These are phyloP conservation scores for Rhizopus delemar DNA, from an alignment of 371 early-diverging fungal genomes.

Conservation along the genomic window DNA sequence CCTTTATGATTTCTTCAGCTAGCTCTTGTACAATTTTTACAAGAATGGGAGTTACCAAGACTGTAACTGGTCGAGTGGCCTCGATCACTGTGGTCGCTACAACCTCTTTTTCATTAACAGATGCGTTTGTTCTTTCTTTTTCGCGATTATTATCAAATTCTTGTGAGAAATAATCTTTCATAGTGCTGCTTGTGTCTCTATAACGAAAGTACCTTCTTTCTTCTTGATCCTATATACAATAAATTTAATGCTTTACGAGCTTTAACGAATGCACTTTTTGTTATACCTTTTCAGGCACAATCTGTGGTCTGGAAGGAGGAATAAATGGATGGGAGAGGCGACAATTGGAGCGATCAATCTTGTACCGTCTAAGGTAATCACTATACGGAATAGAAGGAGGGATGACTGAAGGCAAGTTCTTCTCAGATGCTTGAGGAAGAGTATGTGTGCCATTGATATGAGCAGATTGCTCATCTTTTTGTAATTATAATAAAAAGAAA, in stretches of 20 bases:
- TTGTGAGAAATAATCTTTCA: conserved; percentile 9
- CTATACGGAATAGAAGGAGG: conserved; percentile 74
- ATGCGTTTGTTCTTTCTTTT: conserved; percentile 8
- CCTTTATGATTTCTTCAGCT: conserved; percentile 64
- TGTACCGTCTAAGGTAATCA: conserved; percentile 62
- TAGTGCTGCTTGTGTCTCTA: not conserved
- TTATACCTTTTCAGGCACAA: conserved; percentile 40
- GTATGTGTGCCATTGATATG: not conserved
- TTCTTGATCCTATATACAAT: not conserved
- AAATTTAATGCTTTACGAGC: no score
- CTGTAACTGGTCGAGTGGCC: conserved; percentile 57
- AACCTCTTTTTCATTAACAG: conserved; percentile 35
- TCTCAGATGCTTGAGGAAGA: not conserved
- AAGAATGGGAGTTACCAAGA: conserved; percentile 73
- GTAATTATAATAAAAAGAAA: not conserved
- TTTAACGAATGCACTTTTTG: not conserved
- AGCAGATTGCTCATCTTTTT: not conserved
- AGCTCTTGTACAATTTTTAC: conserved; percentile 74
- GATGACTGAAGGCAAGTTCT: conserved; percentile 24
- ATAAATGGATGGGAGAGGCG: conserved; percentile 54
- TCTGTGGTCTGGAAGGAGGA: conserved; percentile 51
- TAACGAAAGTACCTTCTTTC: not conserved
- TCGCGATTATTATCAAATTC: conserved; percentile 7
- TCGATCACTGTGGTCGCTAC: conserved; percentile 60
- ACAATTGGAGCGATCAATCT: conserved; percentile 39